Base-by-base conservation (phyloP, 768 basidiomycete species). In the Daedaleopsis sinensis region DNA sequence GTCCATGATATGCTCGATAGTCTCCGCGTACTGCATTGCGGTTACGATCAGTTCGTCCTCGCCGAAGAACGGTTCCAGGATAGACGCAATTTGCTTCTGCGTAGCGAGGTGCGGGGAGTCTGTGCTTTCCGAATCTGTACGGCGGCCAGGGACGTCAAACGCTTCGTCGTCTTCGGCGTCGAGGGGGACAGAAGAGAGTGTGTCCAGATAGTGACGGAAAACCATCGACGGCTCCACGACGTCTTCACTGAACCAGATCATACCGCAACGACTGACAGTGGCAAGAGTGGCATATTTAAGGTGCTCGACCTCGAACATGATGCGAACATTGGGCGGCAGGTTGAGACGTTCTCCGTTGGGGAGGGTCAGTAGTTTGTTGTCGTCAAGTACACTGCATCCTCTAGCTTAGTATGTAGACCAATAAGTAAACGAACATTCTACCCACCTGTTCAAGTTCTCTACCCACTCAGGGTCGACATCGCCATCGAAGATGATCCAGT, bases 381-480 rank as follows among this genome's bases (percentile, higher is more conserved):
- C 97, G 67, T 99, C 97, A 54, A 99, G 82, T 5, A 99, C 96
- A 84, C 97, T 99, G 67, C 23, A 50, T 55, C 23, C 48, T n/a
- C 44, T 38, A 46, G 8, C 61, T 36, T 55, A 36, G 15, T 24
- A 39, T 56, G 11, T 58, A 58, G n/a, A 1, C 36, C n/a, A 39
- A 13, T 5, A 12, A 50, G 0, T 46, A 16, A 7, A 21, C 0
- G 5, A 42, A 23, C 21, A 19, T 18, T 6, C n/a, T 43, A 77
- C 82, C 55, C 37, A 92, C 97, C 96, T 98, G 77, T 99, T 99
- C 76, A 99, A 76, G 75, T 99, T 99, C 77, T 99, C 97, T 2
- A 99, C 97, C 97, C 97, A 98, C 76, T 99, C 97, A 0, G 96
- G 97, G 80, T 99, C 97, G 46, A 99, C 97, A 68, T 99, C 97